Conservation (phyloP, 2,329 filamentous ascomycete genomes). For the Fusarium neocosmosporiellum region DNA sequence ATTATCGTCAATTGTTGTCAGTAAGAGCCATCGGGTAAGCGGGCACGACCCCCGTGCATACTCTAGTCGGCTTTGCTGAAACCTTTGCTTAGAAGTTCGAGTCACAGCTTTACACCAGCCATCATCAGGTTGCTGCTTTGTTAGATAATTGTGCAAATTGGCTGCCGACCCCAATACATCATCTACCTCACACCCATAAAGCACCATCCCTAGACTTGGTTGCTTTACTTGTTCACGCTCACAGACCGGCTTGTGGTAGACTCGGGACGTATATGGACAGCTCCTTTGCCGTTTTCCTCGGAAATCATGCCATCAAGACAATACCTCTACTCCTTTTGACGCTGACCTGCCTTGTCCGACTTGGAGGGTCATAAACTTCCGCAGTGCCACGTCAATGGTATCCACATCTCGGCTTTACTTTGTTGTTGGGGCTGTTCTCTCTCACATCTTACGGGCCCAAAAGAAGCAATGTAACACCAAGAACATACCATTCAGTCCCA, state of each 20-base stretch:
- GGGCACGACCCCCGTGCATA: neutral
- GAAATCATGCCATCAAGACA: constrained; percentile 8
- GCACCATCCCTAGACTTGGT: neutral
- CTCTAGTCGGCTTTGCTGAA: neutral
- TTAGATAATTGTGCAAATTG: neutral
- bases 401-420: constrained; percentile 15
- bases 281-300: neutral
- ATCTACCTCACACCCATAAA: neutral
- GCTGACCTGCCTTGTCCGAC: constrained; percentile 1
- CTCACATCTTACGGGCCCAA: neutral
- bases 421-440: neutral
- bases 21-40: constrained; percentile 12
- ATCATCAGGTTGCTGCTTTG: neutral
- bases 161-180: neutral
- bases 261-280: constrained; percentile 2
- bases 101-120: neutral
- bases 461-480: neutral
- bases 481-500: neutral
- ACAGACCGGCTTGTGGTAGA: neutral
- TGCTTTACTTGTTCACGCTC: neutral
- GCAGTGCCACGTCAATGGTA: constrained; percentile 14
- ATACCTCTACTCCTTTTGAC: constrained; percentile 1
- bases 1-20: constrained; percentile 2
- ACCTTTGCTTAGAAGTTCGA: neutral
- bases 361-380: constrained; percentile 7